Conservation (phyloP, 768 basidiomycete genomes). For the Boletus huronensis region DNA sequence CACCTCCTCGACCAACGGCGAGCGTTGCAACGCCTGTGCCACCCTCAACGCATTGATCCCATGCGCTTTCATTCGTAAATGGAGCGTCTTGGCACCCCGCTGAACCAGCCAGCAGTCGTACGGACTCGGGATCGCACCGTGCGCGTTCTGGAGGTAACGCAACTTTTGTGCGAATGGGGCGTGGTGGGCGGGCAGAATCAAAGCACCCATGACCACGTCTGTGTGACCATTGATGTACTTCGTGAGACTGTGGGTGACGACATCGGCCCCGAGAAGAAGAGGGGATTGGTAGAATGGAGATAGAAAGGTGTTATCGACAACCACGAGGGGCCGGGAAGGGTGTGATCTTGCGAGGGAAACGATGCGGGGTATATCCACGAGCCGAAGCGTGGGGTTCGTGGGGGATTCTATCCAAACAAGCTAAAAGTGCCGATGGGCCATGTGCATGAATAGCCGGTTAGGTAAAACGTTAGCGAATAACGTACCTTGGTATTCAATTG, state of each 20-base stretch:
- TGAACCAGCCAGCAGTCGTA: conserved; percentile 90
- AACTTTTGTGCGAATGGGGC: conserved; percentile 49
- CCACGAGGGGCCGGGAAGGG: conserved; percentile 65
- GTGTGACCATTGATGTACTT: conserved; percentile 96
- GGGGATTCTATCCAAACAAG: conserved; percentile 94
- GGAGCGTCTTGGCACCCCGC: conserved; percentile 88
- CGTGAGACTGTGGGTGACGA: conserved; percentile 79
- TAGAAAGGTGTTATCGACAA: conserved; percentile 94
- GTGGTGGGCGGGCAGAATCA: conserved; percentile 63
- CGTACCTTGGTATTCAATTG: conserved; percentile 77
- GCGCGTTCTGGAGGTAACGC: conserved; percentile 87
- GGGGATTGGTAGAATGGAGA: conserved; percentile 91
- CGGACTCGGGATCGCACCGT: conserved; percentile 79
- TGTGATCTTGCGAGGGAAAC: conserved; percentile 60
- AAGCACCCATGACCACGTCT: conserved; percentile 87
- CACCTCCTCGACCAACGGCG: conserved; percentile 68
- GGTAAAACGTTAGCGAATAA: background rate
- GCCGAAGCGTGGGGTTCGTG: conserved; percentile 89
- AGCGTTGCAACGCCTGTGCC: conserved; percentile 55
- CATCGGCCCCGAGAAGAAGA: conserved; percentile 77
- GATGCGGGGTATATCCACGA: conserved; percentile 78
- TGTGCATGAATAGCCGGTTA: background rate
- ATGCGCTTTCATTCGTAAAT: conserved; percentile 83
- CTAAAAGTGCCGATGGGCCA: too few relatives aligned
- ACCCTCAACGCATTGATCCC: conserved; percentile 78